Evolutionary conservation across 768 basidiomycete species (phyloP).

Genomic region (Gymnopilus junonius): DNA sequence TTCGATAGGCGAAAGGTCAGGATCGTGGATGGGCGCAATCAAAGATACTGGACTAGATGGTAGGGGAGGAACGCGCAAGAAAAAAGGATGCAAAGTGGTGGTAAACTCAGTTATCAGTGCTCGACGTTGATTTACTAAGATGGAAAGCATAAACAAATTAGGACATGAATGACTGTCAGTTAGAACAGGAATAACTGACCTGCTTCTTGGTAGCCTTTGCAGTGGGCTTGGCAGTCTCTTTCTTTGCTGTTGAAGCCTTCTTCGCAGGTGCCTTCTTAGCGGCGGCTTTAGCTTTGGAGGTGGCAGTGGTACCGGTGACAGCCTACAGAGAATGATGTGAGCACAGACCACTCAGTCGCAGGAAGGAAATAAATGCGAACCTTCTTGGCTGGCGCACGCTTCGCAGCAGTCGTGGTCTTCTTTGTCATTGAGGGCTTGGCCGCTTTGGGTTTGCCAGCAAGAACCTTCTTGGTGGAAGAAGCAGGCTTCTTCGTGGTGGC

Average conservation of each 20-base stretch:
- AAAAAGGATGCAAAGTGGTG: too few species aligned
- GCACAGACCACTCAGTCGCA: neutral
- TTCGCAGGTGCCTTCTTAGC: conserved; percentile 42
- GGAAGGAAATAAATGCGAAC: conserved; percentile 23
- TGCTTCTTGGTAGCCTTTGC: conserved; percentile 42
- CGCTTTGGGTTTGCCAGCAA: conserved; percentile 38
- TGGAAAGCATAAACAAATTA: neutral
- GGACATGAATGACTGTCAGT: neutral
- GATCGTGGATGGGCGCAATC: conserved; percentile 17
- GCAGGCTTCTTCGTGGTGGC: conserved; percentile 31
- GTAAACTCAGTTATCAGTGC: conserved; percentile 19
- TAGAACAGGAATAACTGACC: conserved; percentile 22
- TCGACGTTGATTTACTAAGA: conserved; percentile 27
- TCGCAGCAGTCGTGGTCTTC: conserved; percentile 41
- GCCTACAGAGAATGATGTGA: conserved; percentile 32
- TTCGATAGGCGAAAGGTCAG: conserved; percentile 11
- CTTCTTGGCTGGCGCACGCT: conserved; percentile 46
- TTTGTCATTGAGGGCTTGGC: conserved; percentile 38
- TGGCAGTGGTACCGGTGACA: conserved; percentile 44
- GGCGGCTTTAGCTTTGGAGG: conserved; percentile 46
- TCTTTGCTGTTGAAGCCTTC: conserved; percentile 35
- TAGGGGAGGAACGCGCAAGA: neutral
- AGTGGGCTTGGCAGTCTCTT: conserved; percentile 34
- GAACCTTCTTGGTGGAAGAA: conserved; percentile 36
- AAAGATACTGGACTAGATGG: conserved; percentile 22